Conservation (phyloP, 208 protist genomes). For the Acanthamoeba triangularis region DNA sequence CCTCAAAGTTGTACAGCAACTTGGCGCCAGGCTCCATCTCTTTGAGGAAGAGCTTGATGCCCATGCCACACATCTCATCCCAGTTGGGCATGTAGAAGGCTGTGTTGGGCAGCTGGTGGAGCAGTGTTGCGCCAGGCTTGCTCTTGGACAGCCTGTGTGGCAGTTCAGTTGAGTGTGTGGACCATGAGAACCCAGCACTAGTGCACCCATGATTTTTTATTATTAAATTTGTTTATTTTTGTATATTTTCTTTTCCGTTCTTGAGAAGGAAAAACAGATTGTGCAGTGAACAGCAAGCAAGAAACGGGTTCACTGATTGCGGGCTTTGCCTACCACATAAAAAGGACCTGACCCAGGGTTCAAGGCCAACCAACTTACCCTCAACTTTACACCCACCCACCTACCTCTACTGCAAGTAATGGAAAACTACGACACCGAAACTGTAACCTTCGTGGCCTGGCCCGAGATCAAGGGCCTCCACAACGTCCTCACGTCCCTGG, state of each 20-base stretch:
- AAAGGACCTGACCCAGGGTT: too few species aligned
- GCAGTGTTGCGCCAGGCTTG: not conserved
- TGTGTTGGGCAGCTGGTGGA: not conserved
- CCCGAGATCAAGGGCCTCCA: conserved; percentile 56
- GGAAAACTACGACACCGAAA: conserved; percentile 28
- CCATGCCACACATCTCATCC: not conserved
- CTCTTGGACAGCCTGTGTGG: not conserved
- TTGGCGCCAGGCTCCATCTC: not conserved
- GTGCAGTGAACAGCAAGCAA: too few species aligned
- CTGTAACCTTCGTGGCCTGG: not conserved
- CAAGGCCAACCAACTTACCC: too few species aligned
- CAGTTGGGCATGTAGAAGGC: not conserved
- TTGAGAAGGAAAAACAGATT: too few species aligned
- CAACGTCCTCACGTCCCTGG: conserved; percentile 49
- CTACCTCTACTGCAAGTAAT: not conserved
- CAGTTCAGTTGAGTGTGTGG: not conserved
- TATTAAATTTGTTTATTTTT: too few species aligned
- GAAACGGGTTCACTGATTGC: too few species aligned
- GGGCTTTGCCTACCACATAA: too few species aligned
- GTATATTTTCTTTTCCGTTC: too few species aligned
- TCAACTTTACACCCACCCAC: too few species aligned
- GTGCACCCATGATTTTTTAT: too few species aligned
- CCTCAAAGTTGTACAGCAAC: not conserved
- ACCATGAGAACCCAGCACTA: too few species aligned
- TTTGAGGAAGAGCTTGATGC: not conserved